Conservation (phyloP, 768 basidiomycete genomes). For the Trametes cubensis region DNA sequence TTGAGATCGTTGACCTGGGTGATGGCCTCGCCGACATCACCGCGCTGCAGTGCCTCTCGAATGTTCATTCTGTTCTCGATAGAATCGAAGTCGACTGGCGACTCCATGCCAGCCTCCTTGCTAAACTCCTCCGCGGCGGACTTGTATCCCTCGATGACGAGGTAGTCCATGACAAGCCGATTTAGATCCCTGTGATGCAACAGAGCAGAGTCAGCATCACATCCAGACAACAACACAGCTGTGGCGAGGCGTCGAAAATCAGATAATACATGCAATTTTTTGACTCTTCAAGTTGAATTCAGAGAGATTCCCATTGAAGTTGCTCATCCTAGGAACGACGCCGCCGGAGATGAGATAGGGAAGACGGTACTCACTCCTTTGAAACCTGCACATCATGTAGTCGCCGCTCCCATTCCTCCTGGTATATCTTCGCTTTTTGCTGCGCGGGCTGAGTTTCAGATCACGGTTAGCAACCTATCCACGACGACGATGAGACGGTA, state of each 20-base stretch:
- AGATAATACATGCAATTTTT: slow-evolving; percentile 87
- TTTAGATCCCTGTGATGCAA: slow-evolving; percentile 77
- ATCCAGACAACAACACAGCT: slow-evolving; percentile 21
- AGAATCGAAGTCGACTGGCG: slow-evolving; percentile 85
- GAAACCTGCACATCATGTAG: slow-evolving; percentile 81
- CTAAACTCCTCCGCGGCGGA: slow-evolving; percentile 95
- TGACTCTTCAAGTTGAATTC: slow-evolving; percentile 66
- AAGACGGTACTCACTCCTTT: slow-evolving; percentile 77
- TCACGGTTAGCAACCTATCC: slow-evolving; percentile 7
- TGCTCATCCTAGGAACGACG: slow-evolving; percentile 59
- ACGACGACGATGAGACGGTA: background rate
- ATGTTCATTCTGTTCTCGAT: slow-evolving; percentile 96
- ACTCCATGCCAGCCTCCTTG: slow-evolving; percentile 76
- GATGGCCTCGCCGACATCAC: slow-evolving; percentile 94
- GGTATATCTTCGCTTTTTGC: slow-evolving; percentile 62
- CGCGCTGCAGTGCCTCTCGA: slow-evolving; percentile 89
- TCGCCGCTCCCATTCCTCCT: slow-evolving; percentile 85
- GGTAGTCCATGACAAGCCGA: slow-evolving; percentile 93
- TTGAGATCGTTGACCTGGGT: slow-evolving; percentile 94
- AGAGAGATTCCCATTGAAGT: slow-evolving; percentile 99
- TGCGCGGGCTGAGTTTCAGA: slow-evolving; percentile 36
- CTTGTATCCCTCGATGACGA: slow-evolving; percentile 97
- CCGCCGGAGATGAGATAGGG: slow-evolving; percentile 15
- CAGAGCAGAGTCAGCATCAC: slow-evolving; percentile 19
- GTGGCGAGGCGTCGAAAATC: slow-evolving; percentile 44